phyloP scores from a whole-genome alignment of 495 filamentous ascomycete species.

The Penicillium parvum region DNA sequence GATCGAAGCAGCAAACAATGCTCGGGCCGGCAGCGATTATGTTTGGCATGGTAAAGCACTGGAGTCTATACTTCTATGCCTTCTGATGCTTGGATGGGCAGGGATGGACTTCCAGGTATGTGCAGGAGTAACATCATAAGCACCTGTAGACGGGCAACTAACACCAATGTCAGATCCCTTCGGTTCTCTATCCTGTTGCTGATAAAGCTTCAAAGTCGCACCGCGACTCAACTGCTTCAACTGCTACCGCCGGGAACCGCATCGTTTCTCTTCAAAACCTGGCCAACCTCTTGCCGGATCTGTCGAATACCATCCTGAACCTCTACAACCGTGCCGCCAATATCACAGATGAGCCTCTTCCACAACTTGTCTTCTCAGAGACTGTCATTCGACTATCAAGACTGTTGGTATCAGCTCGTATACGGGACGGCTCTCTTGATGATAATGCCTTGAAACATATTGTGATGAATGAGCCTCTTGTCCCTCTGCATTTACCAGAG shows the following conservation, averaged over 20 bases:
- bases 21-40: constrained; percentile 81
- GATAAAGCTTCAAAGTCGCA: constrained; percentile 51
- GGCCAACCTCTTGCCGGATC: constrained; percentile 60
- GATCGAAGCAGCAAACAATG: constrained; percentile 69
- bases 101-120: constrained; percentile 86
- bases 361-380: constrained; percentile 76
- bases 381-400: constrained; percentile 75
- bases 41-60: constrained; percentile 95
- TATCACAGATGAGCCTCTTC: constrained; percentile 75
- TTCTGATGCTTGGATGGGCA: constrained; percentile 81
- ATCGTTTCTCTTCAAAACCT: constrained; percentile 59
- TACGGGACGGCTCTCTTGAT: constrained; percentile 63
- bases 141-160: no score
- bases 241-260: constrained; percentile 42
- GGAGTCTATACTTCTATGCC: constrained; percentile 75
- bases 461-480: constrained; percentile 51
- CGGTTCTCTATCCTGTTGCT: constrained; percentile 54
- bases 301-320: constrained; percentile 77
- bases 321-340: constrained; percentile 72
- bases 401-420: constrained; percentile 64
- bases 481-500: constrained; percentile 35
- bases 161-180: no score
- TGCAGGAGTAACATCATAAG: no score
- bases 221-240: constrained; percentile 40
- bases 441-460: constrained; percentile 64